These are phyloP conservation scores for Aspergillus leporis DNA, from an alignment of 495 filamentous ascomycete species.

Conservation along the genomic window DNA sequence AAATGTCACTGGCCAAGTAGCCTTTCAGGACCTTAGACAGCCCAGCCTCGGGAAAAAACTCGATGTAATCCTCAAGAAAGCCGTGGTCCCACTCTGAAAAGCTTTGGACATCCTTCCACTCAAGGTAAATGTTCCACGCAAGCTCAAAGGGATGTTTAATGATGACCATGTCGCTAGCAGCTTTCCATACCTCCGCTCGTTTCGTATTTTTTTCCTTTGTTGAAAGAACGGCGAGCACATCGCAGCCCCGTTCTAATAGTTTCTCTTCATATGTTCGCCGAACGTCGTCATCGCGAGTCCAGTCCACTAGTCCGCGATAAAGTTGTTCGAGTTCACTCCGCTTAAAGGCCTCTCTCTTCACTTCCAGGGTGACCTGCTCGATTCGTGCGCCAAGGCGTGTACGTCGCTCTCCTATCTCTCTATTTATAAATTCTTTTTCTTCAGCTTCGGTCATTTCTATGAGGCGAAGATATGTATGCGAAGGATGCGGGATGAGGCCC, in stretches of 20 bases:
- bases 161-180: slow-evolving; percentile 90
- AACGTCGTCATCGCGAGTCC: slow-evolving; percentile 82
- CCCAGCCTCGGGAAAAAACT: slow-evolving; percentile 81
- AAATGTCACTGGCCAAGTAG: slow-evolving; percentile 80
- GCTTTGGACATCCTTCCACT: slow-evolving; percentile 80
- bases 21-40: slow-evolving; percentile 77
- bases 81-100: slow-evolving; percentile 71
- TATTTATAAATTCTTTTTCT: slow-evolving; percentile 89
- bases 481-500: slow-evolving; percentile 78
- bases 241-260: slow-evolving; percentile 75
- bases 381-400: slow-evolving; percentile 84
- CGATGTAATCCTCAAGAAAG: slow-evolving; percentile 74
- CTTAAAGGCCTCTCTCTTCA: slow-evolving; percentile 78
- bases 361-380: slow-evolving; percentile 79
- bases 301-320: slow-evolving; percentile 82
- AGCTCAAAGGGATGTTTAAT: slow-evolving; percentile 89
- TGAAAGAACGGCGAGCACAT: slow-evolving; percentile 68
- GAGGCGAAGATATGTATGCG: slow-evolving; percentile 76
- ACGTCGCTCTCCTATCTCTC: slow-evolving; percentile 82
- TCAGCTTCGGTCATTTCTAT: slow-evolving; percentile 84
- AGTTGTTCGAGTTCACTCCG: slow-evolving; percentile 69
- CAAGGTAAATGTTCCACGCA: slow-evolving; percentile 86
- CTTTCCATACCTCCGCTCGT: slow-evolving; percentile 64
- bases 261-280: slow-evolving; percentile 89
- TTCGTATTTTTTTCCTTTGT: slow-evolving; percentile 65